Conservation (phyloP, 805 yeast genomes). For the Candida gorgasii region DNA sequence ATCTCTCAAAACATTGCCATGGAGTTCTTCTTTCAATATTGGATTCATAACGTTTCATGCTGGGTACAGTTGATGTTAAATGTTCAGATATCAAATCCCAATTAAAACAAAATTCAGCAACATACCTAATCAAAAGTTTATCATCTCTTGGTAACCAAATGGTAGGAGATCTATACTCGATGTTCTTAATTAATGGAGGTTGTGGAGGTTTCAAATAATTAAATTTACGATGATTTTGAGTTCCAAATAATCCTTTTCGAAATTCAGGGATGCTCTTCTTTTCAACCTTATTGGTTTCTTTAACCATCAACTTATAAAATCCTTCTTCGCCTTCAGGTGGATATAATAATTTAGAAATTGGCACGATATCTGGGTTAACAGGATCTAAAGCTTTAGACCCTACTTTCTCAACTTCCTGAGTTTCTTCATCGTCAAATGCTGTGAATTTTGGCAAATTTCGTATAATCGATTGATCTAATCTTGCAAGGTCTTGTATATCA, state of each 20-base stretch:
- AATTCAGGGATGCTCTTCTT: constrained; percentile 35
- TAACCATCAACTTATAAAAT: constrained; percentile 60
- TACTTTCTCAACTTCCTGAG: constrained; percentile 14
- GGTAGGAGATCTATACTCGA: constrained; percentile 85
- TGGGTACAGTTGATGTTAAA: constrained; percentile 63
- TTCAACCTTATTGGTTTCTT: constrained; percentile 26
- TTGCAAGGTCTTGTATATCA: constrained; percentile 41
- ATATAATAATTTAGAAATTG: constrained; percentile 65
- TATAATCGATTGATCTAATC: constrained; percentile 48
- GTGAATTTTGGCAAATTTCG: constrained; percentile 49
- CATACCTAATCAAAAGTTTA: constrained; percentile 71
- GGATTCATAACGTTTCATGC: constrained; percentile 64
- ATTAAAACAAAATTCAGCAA: constrained; percentile 83
- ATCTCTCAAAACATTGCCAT: constrained; percentile 98
- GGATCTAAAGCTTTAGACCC: constrained; percentile 26
- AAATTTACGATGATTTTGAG: constrained; percentile 51
- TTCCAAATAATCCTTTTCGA: constrained; percentile 62
- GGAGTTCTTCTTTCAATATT: constrained; percentile 95
- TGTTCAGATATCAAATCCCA: constrained; percentile 92
- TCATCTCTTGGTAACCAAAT: constrained; percentile 97
- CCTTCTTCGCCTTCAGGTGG: constrained; percentile 64
- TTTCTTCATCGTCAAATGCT: constrained; percentile 43
- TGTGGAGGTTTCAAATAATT: constrained; percentile 80
- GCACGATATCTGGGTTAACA: constrained; percentile 40
- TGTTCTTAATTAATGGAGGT: constrained; percentile 81